These are phyloP conservation scores for Jatropha curcas DNA, from an alignment of 345 rosid genomes.

Conservation along the genomic window DNA sequence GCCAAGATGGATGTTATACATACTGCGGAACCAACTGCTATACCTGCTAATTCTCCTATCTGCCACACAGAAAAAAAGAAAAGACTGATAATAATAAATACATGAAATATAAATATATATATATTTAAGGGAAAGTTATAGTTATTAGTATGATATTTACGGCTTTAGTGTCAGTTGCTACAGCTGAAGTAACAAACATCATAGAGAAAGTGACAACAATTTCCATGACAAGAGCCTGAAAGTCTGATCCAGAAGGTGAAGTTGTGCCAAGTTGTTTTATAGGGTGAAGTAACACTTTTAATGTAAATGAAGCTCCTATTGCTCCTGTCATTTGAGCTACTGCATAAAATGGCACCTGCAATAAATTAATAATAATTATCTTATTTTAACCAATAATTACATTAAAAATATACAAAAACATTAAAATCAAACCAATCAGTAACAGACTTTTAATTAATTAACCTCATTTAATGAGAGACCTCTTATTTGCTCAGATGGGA, in stretches of 20 bases:
- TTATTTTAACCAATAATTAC: too few relatives aligned
- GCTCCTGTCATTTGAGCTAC: slow-evolving; percentile 50
- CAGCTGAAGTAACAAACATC: slow-evolving; percentile 54
- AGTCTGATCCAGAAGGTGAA: slow-evolving; percentile 49
- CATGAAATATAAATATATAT: too few relatives aligned
- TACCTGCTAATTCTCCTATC: slow-evolving; percentile 59
- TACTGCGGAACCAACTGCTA: slow-evolving; percentile 59
- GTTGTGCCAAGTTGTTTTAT: slow-evolving; percentile 44
- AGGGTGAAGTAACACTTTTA: slow-evolving; percentile 40
- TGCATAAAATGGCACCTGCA: slow-evolving; percentile 52
- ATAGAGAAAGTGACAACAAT: slow-evolving; percentile 47
- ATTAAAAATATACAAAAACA: too few relatives aligned
- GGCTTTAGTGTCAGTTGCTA: slow-evolving; percentile 51
- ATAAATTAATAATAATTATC: too few relatives aligned
- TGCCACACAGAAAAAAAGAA: slow-evolving; percentile 9
- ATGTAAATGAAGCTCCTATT: slow-evolving; percentile 35
- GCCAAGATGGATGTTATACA: slow-evolving; percentile 57
- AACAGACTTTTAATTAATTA: too few relatives aligned
- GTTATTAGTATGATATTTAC: slow-evolving; percentile 18
- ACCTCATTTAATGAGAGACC: too few relatives aligned
- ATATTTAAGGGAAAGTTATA: too few relatives aligned
- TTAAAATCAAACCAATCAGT: too few relatives aligned
- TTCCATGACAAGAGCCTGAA: slow-evolving; percentile 57
- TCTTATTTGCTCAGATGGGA: too few relatives aligned
- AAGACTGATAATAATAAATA: neutral